Evolutionary conservation across 1,139 yeast species (phyloP).

Genomic region (Hansenula sp.): DNA sequence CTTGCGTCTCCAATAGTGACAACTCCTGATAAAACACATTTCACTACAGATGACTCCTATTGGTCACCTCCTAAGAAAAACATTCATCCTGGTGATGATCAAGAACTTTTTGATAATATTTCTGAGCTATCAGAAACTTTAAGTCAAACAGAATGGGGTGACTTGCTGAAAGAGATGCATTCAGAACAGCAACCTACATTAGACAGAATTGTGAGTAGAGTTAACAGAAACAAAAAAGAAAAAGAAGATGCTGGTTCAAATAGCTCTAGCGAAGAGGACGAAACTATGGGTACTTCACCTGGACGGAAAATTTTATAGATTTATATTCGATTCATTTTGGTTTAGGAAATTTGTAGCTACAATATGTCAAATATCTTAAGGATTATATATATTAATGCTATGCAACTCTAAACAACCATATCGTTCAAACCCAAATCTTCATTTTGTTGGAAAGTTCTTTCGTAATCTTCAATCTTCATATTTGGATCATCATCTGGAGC

Average conservation of each 20-base stretch:
- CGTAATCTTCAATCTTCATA: conserved; percentile 86
- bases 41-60: conserved; percentile 6
- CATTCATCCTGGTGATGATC: not conserved
- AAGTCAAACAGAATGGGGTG: conserved; percentile 17
- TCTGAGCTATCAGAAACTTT: conserved; percentile 14
- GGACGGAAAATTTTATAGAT: conserved; percentile 1
- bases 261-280: not conserved
- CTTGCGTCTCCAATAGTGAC: not conserved
- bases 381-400: not conserved
- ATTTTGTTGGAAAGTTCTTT: conserved; percentile 81
- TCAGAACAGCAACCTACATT: not conserved
- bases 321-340: not conserved
- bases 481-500: conserved; percentile 98
- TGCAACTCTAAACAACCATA: conserved; percentile 41
- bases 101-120: conserved; percentile 9
- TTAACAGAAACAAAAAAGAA: not conserved
- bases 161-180: not conserved
- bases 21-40: conserved; percentile 1
- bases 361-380: not conserved
- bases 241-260: not conserved
- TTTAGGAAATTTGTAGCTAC: not conserved
- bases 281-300: not conserved
- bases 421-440: conserved; percentile 90
- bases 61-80: conserved; percentile 11
- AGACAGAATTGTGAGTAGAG: not conserved